Evolutionary conservation across 768 basidiomycete genomes (phyloP).

Genomic region (Mycena metata): DNA sequence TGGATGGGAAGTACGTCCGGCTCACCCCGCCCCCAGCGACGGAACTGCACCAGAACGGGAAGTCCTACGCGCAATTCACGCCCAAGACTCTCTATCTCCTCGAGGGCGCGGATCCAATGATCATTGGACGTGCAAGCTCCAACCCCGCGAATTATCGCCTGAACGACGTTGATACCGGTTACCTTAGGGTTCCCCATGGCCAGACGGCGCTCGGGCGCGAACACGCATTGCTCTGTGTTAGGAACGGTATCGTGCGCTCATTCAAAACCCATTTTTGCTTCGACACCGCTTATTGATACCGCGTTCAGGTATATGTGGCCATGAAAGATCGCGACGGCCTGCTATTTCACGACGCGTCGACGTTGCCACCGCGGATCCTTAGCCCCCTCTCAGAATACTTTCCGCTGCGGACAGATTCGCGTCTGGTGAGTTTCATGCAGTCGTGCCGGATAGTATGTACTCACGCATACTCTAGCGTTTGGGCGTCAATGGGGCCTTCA

Average conservation of each 20-base stretch:
- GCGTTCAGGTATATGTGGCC: too few species aligned
- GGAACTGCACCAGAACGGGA: slow-evolving; percentile 1
- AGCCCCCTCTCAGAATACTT: too few species aligned
- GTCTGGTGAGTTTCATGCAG: too few species aligned
- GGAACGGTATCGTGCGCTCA: slow-evolving; percentile 23
- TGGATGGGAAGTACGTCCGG: slow-evolving; percentile 34
- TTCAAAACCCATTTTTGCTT: too few species aligned
- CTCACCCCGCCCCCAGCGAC: slow-evolving; percentile 26
- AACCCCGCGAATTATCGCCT: slow-evolving; percentile 1
- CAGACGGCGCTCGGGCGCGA: slow-evolving; percentile 30
- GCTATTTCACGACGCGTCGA: too few species aligned
- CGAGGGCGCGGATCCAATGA: slow-evolving; percentile 32
- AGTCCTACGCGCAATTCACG: slow-evolving; percentile 29
- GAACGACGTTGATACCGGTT: slow-evolving; percentile 36
- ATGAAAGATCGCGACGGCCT: too few species aligned
- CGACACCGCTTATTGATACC: too few species aligned
- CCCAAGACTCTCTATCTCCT: slow-evolving; percentile 32
- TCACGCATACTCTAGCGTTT: too few species aligned
- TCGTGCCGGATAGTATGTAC: too few species aligned
- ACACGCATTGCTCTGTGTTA: slow-evolving; percentile 33
- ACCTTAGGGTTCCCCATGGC: slow-evolving; percentile 29
- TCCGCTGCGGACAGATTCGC: too few species aligned
- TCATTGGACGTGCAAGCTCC: slow-evolving; percentile 28
- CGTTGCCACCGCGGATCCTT: too few species aligned
- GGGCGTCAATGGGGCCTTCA: too few species aligned